These are phyloP conservation scores for Anthracocystis walkeri DNA, from an alignment of 1,284 basidiomycete species.

Conservation along the genomic window DNA sequence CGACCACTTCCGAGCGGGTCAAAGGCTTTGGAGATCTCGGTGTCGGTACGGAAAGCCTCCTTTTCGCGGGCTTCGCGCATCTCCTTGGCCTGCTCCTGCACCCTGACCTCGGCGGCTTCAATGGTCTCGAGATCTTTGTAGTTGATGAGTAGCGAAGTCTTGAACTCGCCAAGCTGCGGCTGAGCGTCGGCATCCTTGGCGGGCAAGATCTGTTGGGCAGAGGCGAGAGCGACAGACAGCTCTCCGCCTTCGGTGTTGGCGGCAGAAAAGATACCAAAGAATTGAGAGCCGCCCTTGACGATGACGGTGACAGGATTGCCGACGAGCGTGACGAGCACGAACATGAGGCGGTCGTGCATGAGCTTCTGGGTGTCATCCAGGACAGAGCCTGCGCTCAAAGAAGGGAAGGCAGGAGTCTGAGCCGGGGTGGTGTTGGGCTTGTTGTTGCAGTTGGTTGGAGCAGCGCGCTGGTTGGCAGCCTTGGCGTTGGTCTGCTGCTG, in stretches of 20 bases:
- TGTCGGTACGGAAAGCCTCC: slow-evolving; percentile 63
- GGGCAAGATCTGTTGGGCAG: slow-evolving; percentile 56
- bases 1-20: slow-evolving; percentile 55
- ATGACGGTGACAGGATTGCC: slow-evolving; percentile 61
- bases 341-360: slow-evolving; percentile 57
- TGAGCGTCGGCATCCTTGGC: slow-evolving; percentile 24
- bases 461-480: slow-evolving; percentile 19
- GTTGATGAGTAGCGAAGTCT: slow-evolving; percentile 51
- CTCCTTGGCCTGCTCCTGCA: slow-evolving; percentile 56
- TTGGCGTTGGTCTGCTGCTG: slow-evolving; percentile 31
- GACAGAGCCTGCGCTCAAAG: slow-evolving; percentile 18
- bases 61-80: slow-evolving; percentile 47
- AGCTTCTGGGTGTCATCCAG: slow-evolving; percentile 43
- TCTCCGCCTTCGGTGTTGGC: slow-evolving; percentile 55
- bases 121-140: slow-evolving; percentile 56
- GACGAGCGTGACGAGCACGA: slow-evolving; percentile 55
- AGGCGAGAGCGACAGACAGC: slow-evolving; percentile 55
- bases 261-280: slow-evolving; percentile 64
- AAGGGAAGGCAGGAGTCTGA: slow-evolving; percentile 32
- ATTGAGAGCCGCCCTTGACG: slow-evolving; percentile 51
- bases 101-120: slow-evolving; percentile 49
- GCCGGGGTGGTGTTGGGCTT: slow-evolving; percentile 18
- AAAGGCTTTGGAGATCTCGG: slow-evolving; percentile 58
- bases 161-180: slow-evolving; percentile 49
- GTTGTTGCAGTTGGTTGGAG: slow-evolving; percentile 16